A percentile compares a stretch with the other conserved stretches of the same genome.
These are phyloP conservation scores for Epichloe festucae DNA, from an alignment of 2,329 filamentous ascomycete species.

Conservation along the genomic window DNA sequence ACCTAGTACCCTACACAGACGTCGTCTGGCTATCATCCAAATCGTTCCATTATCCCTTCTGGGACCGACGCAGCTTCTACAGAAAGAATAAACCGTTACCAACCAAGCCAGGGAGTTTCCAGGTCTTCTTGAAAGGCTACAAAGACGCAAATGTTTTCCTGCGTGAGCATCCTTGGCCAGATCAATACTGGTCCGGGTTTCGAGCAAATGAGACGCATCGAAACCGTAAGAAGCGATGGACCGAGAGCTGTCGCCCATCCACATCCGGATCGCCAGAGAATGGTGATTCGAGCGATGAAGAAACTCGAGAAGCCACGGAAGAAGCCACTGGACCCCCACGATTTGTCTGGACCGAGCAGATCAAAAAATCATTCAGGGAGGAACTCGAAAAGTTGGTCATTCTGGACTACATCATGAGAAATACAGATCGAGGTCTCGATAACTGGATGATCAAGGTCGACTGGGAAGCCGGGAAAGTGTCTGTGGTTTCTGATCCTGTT, in stretches of 20 bases:
- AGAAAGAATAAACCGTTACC: slow-evolving; percentile 78
- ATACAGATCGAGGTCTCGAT: slow-evolving; percentile 89
- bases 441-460: slow-evolving; percentile 99
- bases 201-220: slow-evolving; percentile 53
- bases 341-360: slow-evolving; percentile 74
- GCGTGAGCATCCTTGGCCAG: slow-evolving; percentile 91
- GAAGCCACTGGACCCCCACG: slow-evolving; percentile 42
- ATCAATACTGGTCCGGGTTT: slow-evolving; percentile 65
- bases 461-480: slow-evolving; percentile 67
- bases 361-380: slow-evolving; percentile 89
- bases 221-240: slow-evolving; percentile 61
- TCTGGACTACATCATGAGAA: slow-evolving; percentile 97
- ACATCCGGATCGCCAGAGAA: slow-evolving; percentile 39
- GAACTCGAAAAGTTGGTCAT: slow-evolving; percentile 96
- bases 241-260: slow-evolving; percentile 64
- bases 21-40: slow-evolving; percentile 91
- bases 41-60: slow-evolving; percentile 96
- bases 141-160: slow-evolving; percentile 95
- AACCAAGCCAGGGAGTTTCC: slow-evolving; percentile 87
- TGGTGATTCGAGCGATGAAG: slow-evolving; percentile 51
- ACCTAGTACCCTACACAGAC: slow-evolving; percentile 92
- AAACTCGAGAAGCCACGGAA: slow-evolving; percentile 27
- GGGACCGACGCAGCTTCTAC: slow-evolving; percentile 81
- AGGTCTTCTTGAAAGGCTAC: slow-evolving; percentile 92
- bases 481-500: slow-evolving; percentile 70